Evolutionary conservation across 2,329 filamentous ascomycete genomes (phyloP).

Genomic region (Aspergillus ochraceus): DNA sequence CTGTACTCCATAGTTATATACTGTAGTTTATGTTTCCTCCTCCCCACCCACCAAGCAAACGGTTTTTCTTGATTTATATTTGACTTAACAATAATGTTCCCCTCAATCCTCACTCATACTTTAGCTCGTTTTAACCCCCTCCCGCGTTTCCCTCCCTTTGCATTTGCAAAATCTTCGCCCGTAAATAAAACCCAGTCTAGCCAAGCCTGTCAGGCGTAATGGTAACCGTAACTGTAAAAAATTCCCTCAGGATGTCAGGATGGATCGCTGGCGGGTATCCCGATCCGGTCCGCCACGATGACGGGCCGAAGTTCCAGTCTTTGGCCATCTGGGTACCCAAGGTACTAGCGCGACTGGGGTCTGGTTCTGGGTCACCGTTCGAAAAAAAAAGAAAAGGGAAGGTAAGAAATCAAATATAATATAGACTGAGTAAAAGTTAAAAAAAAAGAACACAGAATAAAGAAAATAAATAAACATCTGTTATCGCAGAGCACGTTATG

Average conservation of each 20-base stretch:
- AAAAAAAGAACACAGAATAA: too few relatives aligned
- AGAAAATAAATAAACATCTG: background rate
- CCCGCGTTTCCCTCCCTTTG: background rate
- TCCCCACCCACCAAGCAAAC: background rate
- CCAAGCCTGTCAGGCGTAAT: background rate
- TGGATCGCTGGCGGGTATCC: conserved; percentile 9
- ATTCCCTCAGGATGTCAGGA: conserved; percentile 6
- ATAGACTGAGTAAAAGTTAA: too few relatives aligned
- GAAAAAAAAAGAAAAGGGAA: background rate
- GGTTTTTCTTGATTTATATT: background rate
- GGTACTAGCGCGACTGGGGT: background rate
- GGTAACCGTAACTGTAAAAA: background rate
- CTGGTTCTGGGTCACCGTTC: background rate
- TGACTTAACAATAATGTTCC: background rate
- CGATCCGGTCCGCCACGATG: conserved; percentile 12
- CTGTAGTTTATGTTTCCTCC: background rate
- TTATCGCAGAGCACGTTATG: conserved; percentile 2
- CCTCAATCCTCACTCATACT: background rate
- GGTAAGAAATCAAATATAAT: background rate
- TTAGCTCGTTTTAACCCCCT: background rate
- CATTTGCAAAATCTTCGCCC: too few relatives aligned
- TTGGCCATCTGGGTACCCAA: background rate
- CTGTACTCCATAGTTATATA: background rate
- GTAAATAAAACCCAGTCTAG: background rate
- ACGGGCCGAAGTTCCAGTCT: conserved; percentile 11